Conservation (phyloP, 495 filamentous ascomycete genomes). For the Talaromyces nanjingensis region DNA sequence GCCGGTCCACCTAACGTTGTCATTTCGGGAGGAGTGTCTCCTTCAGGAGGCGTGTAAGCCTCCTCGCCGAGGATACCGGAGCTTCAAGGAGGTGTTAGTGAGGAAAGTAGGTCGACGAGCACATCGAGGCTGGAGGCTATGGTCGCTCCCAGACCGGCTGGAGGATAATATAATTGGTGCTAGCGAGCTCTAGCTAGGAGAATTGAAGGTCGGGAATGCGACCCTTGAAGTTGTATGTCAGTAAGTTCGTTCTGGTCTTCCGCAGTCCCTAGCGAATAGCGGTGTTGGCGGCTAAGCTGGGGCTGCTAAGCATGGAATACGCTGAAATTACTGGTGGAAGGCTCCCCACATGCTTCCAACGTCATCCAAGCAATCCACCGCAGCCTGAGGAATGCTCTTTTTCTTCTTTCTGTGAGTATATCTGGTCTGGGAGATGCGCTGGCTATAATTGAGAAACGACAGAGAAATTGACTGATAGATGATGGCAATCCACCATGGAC, state of each 20-base stretch:
- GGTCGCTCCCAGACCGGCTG: conserved; percentile 2
- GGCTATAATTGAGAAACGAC: neutral
- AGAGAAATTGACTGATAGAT: neutral
- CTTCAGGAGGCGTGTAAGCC: conserved; percentile 21
- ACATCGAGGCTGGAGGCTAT: neutral
- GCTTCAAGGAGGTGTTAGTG: neutral
- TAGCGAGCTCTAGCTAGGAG: neutral
- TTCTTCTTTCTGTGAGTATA: neutral
- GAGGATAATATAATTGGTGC: neutral
- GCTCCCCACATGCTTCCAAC: conserved; percentile 1
- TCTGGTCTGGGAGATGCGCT: neutral
- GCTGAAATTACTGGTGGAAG: neutral
- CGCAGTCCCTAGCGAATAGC: conserved; percentile 2
- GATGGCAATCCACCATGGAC: neutral
- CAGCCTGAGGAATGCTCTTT: neutral
- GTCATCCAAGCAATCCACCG: neutral
- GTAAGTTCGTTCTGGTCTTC: neutral
- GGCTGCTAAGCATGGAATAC: neutral
- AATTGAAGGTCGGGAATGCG: neutral
- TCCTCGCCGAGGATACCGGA: conserved; percentile 10
- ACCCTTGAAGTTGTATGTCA: neutral
- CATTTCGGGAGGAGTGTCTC: conserved; percentile 19
- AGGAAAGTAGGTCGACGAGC: neutral
- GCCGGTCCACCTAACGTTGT: conserved; percentile 32
- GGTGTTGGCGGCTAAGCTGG: neutral